Conservation (phyloP, 202 grass and related monocot genomes). For the Musa balbisiana region DNA sequence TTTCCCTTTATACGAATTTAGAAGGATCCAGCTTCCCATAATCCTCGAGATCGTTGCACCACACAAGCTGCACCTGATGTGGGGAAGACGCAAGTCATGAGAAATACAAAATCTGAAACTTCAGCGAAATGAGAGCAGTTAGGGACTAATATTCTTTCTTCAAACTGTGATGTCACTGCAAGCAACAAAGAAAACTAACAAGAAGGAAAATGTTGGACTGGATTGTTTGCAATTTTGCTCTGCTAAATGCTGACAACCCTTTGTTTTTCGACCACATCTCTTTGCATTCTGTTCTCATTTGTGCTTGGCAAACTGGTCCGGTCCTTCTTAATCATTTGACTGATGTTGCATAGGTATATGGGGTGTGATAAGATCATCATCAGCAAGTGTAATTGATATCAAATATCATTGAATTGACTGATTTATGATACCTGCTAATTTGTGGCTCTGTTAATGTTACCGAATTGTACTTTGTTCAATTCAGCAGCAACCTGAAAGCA, state of each 20-base stretch:
- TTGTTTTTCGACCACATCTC: neutral
- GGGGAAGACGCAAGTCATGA: neutral
- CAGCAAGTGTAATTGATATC: neutral
- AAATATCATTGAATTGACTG: neutral
- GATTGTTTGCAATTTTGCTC: neutral
- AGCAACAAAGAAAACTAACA: neutral
- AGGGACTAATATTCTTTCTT: neutral
- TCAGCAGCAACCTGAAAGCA: too few relatives aligned
- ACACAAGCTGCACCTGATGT: neutral
- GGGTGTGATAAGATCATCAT: neutral
- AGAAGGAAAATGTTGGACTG: neutral
- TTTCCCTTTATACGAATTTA: neutral
- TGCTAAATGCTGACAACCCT: neutral
- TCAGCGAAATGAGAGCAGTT: neutral
- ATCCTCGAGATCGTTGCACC: neutral
- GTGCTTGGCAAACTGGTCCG: neutral
- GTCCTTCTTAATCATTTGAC: neutral
- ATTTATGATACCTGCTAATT: too few relatives aligned
- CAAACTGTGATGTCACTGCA: neutral
- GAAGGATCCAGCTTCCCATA: neutral
- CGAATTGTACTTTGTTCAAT: too few relatives aligned
- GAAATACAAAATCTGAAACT: neutral
- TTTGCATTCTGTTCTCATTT: neutral
- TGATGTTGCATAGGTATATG: neutral
- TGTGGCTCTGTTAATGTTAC: too few relatives aligned